Conservation (phyloP, 257 asterid genomes). For the Rauvolfia tetraphylla region DNA sequence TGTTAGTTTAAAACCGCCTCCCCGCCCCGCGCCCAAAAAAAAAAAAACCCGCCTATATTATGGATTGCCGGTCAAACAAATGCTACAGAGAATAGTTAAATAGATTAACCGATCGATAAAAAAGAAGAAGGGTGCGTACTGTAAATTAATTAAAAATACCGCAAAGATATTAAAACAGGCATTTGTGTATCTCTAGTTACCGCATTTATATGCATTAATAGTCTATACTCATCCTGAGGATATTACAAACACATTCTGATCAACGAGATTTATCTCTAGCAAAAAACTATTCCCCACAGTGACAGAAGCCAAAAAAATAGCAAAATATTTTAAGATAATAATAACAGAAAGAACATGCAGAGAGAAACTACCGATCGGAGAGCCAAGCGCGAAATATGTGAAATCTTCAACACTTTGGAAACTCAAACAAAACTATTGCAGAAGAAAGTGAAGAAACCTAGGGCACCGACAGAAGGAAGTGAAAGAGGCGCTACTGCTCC, state of each 20-base stretch:
- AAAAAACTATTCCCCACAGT: not conserved
- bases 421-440: not conserved
- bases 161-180: not conserved
- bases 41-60: not conserved
- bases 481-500: not conserved
- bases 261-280: not conserved
- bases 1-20: no score
- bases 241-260: not conserved
- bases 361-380: conserved; percentile 31
- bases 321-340: not conserved
- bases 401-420: conserved; percentile 16
- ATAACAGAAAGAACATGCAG: not conserved
- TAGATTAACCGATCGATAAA: not conserved
- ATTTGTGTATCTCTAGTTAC: not conserved
- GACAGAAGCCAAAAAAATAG: not conserved
- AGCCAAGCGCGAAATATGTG: conserved; percentile 16
- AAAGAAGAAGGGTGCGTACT: not conserved
- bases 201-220: not conserved
- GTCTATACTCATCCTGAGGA: not conserved
- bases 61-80: not conserved
- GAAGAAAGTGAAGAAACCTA: not conserved
- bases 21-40: no score
- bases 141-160: not conserved
- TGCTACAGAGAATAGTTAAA: not conserved
- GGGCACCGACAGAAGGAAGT: not conserved